Percentiles rank a stretch among this genome's conserved stretches.
Conservation (phyloP, 768 basidiomycete genomes). For the Collybia mongolica region DNA sequence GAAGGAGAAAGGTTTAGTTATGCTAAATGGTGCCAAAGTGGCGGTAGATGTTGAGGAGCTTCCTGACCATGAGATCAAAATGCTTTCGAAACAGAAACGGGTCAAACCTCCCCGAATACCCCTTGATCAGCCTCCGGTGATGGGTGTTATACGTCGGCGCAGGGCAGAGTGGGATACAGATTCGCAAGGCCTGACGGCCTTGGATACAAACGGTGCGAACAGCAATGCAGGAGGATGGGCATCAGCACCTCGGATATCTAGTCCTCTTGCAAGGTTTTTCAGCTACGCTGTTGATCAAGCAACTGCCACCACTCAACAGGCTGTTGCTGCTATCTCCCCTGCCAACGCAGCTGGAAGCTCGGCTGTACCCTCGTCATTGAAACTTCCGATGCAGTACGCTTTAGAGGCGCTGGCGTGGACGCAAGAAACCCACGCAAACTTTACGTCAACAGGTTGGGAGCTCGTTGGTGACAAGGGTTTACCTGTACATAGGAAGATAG, state of each 20-base stretch:
- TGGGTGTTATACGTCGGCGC: constrained; percentile 65
- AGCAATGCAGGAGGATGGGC: constrained; percentile 38
- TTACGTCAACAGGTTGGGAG: constrained; percentile 67
- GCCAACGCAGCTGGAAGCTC: constrained; percentile 39
- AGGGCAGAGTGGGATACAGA: constrained; percentile 73
- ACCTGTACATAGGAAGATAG: constrained; percentile 71
- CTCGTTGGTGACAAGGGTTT: constrained; percentile 75
- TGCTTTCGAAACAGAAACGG: constrained; percentile 79
- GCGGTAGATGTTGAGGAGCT: constrained; percentile 89
- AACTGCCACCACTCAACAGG: constrained; percentile 68
- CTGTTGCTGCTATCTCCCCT: constrained; percentile 77
- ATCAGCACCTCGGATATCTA: constrained; percentile 64
- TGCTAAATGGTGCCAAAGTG: constrained; percentile 86
- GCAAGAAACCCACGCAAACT: constrained; percentile 63
- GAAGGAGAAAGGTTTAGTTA: constrained; percentile 79
- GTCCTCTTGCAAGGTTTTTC: constrained; percentile 70
- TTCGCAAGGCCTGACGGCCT: constrained; percentile 24
- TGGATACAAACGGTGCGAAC: constrained; percentile 13
- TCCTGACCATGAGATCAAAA: constrained; percentile 82
- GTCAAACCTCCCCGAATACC: constrained; percentile 85
- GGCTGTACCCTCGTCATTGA: constrained; percentile 49
- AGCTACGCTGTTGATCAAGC: constrained; percentile 76
- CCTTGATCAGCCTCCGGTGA: constrained; percentile 88
- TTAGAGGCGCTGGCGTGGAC: constrained; percentile 82
- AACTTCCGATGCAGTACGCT: constrained; percentile 76